Conservation (phyloP, 495 filamentous ascomycete species). For the Gamarada debralockiae region DNA sequence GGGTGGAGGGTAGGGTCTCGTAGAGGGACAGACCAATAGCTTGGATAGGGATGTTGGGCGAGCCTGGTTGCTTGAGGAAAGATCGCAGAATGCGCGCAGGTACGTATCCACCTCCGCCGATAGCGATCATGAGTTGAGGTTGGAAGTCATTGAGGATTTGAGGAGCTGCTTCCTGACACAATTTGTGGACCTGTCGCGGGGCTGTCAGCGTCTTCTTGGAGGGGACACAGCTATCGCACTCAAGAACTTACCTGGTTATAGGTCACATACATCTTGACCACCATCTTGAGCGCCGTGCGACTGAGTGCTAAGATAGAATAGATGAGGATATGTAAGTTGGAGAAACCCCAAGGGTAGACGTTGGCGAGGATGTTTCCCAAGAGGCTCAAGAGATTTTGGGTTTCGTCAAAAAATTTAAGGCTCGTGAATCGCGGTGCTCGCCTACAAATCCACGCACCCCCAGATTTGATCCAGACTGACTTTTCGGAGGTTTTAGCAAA, state of each 20-base stretch:
- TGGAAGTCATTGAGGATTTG: slow-evolving; percentile 78
- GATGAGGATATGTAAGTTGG: neutral
- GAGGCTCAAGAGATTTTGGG: neutral
- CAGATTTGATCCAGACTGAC: no score
- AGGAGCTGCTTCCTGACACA: slow-evolving; percentile 81
- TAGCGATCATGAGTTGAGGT: slow-evolving; percentile 97
- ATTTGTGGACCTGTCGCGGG: slow-evolving; percentile 77
- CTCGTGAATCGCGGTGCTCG: neutral
- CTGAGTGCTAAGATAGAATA: neutral
- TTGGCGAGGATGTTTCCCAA: neutral
- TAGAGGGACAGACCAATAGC: slow-evolving; percentile 98
- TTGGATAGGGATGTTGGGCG: slow-evolving; percentile 97
- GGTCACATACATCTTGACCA: slow-evolving; percentile 88
- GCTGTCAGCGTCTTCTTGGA: slow-evolving; percentile 26
- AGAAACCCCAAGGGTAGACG: neutral
- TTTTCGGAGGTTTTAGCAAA: no score
- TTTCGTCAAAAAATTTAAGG: neutral
- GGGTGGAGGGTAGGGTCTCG: slow-evolving; percentile 65
- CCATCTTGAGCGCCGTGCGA: slow-evolving; percentile 49
- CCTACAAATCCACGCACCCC: no score
- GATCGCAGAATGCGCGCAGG: slow-evolving; percentile 96
- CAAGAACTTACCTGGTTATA: slow-evolving; percentile 78
- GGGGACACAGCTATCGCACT: neutral
- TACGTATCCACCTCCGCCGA: slow-evolving; percentile 96
- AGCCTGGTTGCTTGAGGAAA: slow-evolving; percentile 87